phyloP scores from a whole-genome alignment of 2,329 filamentous ascomycete genomes.

The Xylariomycetidae sp. region DNA sequence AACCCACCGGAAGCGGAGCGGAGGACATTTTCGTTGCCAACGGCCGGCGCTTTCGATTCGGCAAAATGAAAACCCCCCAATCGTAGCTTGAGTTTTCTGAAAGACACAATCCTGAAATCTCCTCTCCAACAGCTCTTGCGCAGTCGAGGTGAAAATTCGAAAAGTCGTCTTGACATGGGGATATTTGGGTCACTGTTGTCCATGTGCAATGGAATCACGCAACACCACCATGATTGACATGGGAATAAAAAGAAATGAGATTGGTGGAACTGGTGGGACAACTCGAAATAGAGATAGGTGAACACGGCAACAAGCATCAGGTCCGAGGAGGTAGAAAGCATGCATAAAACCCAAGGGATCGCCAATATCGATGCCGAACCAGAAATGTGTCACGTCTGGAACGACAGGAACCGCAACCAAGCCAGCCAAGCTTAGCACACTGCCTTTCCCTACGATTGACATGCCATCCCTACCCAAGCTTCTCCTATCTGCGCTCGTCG shows the following conservation, averaged over 20 bases:
- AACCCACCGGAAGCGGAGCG: no score
- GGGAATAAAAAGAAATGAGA: not conserved
- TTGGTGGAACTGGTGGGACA: not conserved
- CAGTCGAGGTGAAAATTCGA: no score
- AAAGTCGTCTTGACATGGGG: no score
- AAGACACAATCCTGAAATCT: not conserved
- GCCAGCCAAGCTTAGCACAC: no score
- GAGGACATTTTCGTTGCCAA: no score
- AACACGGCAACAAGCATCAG: no score
- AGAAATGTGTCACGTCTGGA: not conserved
- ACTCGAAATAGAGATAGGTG: not conserved
- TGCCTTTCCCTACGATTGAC: not conserved
- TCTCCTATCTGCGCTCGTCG: not conserved
- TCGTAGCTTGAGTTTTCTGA: not conserved
- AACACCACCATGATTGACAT: not conserved
- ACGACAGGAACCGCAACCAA: not conserved
- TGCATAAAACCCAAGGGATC: not conserved
- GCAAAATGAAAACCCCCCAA: not conserved
- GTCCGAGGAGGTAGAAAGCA: not conserved
- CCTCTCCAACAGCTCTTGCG: no score
- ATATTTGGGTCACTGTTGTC: no score
- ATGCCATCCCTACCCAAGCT: not conserved
- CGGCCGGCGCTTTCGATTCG: not conserved
- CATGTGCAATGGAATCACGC: not conserved
- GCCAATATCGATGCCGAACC: not conserved